A percentile compares a stretch with the other conserved stretches of the same genome.
Conservation (phyloP, 805 yeast species). For the Cephaloascus fragrans region DNA sequence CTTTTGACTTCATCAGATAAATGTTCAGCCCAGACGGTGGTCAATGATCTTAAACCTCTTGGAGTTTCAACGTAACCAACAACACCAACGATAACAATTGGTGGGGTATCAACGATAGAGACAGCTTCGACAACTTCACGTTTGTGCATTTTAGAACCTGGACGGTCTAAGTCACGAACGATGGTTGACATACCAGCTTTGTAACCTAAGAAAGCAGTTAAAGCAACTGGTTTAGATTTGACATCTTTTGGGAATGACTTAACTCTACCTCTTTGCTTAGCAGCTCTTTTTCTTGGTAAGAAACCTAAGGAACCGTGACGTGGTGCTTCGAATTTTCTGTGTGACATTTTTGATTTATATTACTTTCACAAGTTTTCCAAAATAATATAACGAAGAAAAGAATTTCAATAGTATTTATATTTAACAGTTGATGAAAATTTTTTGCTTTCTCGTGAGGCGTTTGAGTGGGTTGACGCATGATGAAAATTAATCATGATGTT, state of each 20-base stretch:
- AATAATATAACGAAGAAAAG: slow-evolving; percentile 16
- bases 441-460: background rate
- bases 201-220: slow-evolving; percentile 99
- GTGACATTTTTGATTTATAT: slow-evolving; percentile 94
- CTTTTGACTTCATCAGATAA: slow-evolving; percentile 98
- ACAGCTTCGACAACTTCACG: slow-evolving; percentile 99
- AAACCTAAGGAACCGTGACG: slow-evolving; percentile 99
- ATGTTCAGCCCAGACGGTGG: slow-evolving; percentile 99
- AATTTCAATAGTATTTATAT: background rate
- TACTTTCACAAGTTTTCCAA: slow-evolving; percentile 10
- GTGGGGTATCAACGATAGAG: slow-evolving; percentile 98
- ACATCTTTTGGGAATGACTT: slow-evolving; percentile 99
- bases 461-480: background rate
- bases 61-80: slow-evolving; percentile 99
- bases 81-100: slow-evolving; percentile 98
- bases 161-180: slow-evolving; percentile 99
- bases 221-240: slow-evolving; percentile 93
- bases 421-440: background rate
- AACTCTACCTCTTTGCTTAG: slow-evolving; percentile 96
- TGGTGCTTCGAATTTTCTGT: slow-evolving; percentile 99
- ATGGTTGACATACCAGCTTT: slow-evolving; percentile 99
- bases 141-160: slow-evolving; percentile 99
- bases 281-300: slow-evolving; percentile 99
- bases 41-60: slow-evolving; percentile 98
- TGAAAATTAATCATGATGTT: no score